Conservation (phyloP, 306 rosid genomes). For the Cucumis melo region DNA sequence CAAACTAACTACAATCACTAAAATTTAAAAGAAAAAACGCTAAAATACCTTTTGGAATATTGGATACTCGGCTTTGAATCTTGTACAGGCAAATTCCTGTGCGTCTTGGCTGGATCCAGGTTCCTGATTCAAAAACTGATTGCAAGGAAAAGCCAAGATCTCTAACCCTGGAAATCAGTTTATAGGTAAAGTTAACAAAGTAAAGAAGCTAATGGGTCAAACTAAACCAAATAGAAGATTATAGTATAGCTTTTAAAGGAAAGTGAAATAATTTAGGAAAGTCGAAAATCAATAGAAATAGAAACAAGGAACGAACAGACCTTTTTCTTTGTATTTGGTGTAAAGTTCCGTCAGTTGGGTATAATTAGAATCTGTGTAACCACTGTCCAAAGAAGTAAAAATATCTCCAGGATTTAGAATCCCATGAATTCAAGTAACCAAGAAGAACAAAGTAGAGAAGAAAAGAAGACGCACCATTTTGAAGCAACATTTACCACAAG, state of each 20-base stretch:
- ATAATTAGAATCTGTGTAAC: constrained; percentile 67
- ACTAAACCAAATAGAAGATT: not conserved
- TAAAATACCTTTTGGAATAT: constrained; percentile 66
- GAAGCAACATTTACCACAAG: constrained; percentile 86
- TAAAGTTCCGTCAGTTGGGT: constrained; percentile 73
- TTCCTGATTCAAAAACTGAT: constrained; percentile 77
- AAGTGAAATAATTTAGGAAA: not conserved
- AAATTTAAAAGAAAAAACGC: not conserved
- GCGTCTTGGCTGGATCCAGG: constrained; percentile 79
- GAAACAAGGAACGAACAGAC: constrained; percentile 13
- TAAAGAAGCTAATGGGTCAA: not conserved
- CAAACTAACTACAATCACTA: not conserved
- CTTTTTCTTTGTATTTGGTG: constrained; percentile 50
- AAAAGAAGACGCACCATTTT: constrained; percentile 48
- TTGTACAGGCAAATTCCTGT: constrained; percentile 56
- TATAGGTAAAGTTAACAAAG: not conserved
- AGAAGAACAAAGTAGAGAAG: not conserved
- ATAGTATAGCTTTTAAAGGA: not conserved
- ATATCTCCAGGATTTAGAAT: not conserved
- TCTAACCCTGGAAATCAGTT: constrained; percentile 48
- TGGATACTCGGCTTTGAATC: constrained; percentile 81
- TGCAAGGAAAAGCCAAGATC: constrained; percentile 95
- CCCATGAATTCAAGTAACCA: not conserved
- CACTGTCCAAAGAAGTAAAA: constrained; percentile 27
- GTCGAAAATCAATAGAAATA: not conserved